phyloP scores from a whole-genome alignment of 768 basidiomycete species.

The Cyathus striatus region DNA sequence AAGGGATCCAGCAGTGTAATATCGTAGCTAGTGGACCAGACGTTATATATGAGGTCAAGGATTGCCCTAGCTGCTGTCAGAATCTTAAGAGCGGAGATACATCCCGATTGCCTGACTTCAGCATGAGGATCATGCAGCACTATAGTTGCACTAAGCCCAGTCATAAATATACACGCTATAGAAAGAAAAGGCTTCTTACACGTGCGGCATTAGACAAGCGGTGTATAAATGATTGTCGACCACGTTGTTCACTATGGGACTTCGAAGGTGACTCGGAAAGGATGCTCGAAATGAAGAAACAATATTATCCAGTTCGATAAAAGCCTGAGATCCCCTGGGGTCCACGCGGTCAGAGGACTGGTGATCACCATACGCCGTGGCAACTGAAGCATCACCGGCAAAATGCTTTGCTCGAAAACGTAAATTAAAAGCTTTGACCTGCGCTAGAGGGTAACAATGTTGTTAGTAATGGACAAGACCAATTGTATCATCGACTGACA shows the following conservation, averaged over 20 bases:
- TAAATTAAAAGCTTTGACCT: conserved; percentile 59
- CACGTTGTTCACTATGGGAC: conserved; percentile 49
- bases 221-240: conserved; percentile 58
- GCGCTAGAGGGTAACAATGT: conserved; percentile 20
- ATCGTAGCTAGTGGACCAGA: conserved; percentile 70
- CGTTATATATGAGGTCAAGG: conserved; percentile 59
- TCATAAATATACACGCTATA: background rate
- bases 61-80: conserved; percentile 62
- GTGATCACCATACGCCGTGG: conserved; percentile 30
- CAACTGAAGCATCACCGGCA: conserved; percentile 48
- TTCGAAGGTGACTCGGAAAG: conserved; percentile 50
- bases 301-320: conserved; percentile 56
- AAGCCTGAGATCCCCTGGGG: conserved; percentile 55
- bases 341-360: conserved; percentile 46
- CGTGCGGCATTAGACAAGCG: conserved; percentile 36
- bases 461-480: background rate
- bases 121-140: conserved; percentile 77
- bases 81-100: conserved; percentile 66
- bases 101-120: conserved; percentile 48
- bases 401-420: conserved; percentile 60
- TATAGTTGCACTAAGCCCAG: conserved; percentile 49
- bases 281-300: conserved; percentile 54
- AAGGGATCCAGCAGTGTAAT: conserved; percentile 67
- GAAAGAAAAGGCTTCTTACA: conserved; percentile 20
- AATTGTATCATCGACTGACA: conserved; percentile 27